A percentile compares a stretch with the other conserved stretches of the same genome.
Conservation (phyloP, 108 stramenopile genomes). For the Fistulifera pelliculosa region DNA sequence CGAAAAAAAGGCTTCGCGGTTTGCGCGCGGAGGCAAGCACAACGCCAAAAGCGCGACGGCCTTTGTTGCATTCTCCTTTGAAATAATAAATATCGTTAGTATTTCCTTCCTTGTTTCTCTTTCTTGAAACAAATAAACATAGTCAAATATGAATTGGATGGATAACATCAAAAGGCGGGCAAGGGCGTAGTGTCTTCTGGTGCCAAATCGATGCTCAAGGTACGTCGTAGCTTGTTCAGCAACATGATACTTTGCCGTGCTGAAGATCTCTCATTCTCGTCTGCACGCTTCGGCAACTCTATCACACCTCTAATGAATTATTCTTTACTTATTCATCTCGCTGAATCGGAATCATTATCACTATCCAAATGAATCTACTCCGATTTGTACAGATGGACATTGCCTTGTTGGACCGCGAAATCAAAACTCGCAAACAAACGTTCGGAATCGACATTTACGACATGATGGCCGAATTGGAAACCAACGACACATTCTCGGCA, state of each 20-base stretch:
- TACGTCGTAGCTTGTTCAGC: constrained; percentile 17
- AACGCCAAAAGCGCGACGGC: too few species aligned
- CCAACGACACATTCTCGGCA: constrained; percentile 21
- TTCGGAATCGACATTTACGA: constrained; percentile 82
- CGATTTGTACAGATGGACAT: constrained; percentile 55
- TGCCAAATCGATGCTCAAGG: constrained; percentile 88
- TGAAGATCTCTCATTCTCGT: not conserved
- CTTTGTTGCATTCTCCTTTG: too few species aligned
- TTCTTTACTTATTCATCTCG: not conserved
- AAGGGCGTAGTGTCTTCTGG: constrained; percentile 64
- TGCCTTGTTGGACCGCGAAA: constrained; percentile 80
- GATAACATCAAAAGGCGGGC: constrained; percentile 44
- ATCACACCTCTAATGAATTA: not conserved
- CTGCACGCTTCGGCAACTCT: not conserved
- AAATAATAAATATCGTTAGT: too few species aligned
- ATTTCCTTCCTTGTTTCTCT: too few species aligned
- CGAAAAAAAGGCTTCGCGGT: too few species aligned
- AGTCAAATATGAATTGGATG: constrained; percentile 26
- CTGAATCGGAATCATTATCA: not conserved
- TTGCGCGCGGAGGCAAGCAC: too few species aligned
- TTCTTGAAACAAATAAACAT: not conserved
- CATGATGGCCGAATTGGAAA: constrained; percentile 52
- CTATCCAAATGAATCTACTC: too few species aligned
- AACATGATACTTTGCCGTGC: not conserved
- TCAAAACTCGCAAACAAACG: constrained; percentile 73